Evolutionary conservation across 176 grass and related monocot genomes (phyloP).

Genomic region (Cocos nucifera): DNA sequence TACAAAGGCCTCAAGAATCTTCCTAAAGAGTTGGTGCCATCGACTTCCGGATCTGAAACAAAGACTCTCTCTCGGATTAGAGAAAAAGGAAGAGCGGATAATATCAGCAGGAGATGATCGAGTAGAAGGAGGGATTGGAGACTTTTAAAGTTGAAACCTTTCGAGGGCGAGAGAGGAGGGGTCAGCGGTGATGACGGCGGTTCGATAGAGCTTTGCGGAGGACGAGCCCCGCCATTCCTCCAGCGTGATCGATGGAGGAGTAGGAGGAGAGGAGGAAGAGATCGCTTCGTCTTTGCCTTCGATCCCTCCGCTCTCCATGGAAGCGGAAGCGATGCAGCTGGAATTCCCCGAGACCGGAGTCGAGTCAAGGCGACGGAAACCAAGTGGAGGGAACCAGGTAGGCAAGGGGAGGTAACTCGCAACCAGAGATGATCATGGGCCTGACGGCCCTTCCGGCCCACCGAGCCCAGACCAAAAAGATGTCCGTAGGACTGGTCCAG

Average conservation of each 20-base stretch:
- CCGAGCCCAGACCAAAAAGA: no score
- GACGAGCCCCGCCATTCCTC: slow-evolving; percentile 93
- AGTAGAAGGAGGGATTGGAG: not conserved
- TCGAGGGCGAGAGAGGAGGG: slow-evolving; percentile 46
- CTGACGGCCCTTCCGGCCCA: no score
- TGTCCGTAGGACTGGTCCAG: no score
- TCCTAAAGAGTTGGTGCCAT: slow-evolving; percentile 55
- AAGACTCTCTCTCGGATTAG: not conserved
- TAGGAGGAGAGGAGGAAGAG: not conserved
- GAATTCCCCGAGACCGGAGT: no score
- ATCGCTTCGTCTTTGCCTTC: not conserved
- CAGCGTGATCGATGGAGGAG: slow-evolving; percentile 48
- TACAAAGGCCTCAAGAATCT: slow-evolving; percentile 70
- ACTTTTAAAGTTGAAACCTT: slow-evolving; percentile 24
- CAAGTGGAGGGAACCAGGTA: no score
- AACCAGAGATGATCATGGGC: no score
- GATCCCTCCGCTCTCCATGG: no score
- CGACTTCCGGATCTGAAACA: slow-evolving; percentile 52
- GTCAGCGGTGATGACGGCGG: slow-evolving; percentile 67
- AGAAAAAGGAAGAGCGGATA: no score
- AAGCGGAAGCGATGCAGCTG: no score
- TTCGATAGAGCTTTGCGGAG: slow-evolving; percentile 55
- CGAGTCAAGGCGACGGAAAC: no score
- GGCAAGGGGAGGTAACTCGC: no score
- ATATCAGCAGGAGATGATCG: no score